Conservation (phyloP, 2,329 filamentous ascomycete species). For the Penicillium sp. region DNA sequence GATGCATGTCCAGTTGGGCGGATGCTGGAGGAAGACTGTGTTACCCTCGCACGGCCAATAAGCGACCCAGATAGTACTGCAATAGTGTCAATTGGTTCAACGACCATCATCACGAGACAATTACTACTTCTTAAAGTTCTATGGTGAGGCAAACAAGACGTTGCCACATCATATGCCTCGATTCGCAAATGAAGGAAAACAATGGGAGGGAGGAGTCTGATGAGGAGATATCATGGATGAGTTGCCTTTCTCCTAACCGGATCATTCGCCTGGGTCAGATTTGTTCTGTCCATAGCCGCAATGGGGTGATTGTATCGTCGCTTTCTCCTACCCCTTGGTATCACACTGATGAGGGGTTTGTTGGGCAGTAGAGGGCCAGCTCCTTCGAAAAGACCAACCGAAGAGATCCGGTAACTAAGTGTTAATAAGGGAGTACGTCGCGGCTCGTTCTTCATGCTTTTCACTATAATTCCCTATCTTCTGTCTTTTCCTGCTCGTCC, state of each 20-base stretch:
- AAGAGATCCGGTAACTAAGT: conserved; percentile 10
- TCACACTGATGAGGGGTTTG: conserved; percentile 19
- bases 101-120: conserved; percentile 26
- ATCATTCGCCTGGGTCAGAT: conserved; percentile 21
- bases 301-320: conserved; percentile 18
- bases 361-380: conserved; percentile 26
- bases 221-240: conserved; percentile 1
- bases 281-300: conserved; percentile 15
- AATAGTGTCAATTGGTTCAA: conserved; percentile 20
- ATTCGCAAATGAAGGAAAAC: not conserved
- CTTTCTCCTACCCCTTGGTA: conserved; percentile 17
- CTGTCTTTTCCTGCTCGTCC: conserved; percentile 8
- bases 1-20: conserved; percentile 29
- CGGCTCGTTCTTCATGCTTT: not conserved
- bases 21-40: conserved; percentile 24
- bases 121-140: conserved; percentile 8
- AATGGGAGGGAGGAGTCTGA: not conserved
- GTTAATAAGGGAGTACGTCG: conserved; percentile 17
- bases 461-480: conserved; percentile 1
- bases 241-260: conserved; percentile 18
- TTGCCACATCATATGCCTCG: conserved; percentile 16
- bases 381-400: conserved; percentile 10
- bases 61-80: conserved; percentile 9
- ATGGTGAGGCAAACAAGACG: conserved; percentile 19
- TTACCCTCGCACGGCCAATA: conserved; percentile 27